These are phyloP conservation scores for Bertia moriformis DNA, from an alignment of 2,329 filamentous ascomycete species.

Conservation along the genomic window DNA sequence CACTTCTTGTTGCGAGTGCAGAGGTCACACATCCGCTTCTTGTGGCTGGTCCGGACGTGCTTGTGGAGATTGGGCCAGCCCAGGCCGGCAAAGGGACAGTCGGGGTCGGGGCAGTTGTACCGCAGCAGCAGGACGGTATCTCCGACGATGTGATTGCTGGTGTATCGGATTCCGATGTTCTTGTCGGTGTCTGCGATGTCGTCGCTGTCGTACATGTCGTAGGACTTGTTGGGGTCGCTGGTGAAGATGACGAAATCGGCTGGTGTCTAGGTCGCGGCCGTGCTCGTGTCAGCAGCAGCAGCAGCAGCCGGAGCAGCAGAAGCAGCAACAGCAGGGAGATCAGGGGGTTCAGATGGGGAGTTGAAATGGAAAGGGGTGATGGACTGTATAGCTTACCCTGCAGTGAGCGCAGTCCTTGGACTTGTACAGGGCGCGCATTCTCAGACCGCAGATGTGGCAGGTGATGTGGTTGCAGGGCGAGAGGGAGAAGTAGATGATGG, in stretches of 20 bases:
- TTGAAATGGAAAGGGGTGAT: background rate
- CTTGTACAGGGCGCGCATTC: constrained; percentile 88
- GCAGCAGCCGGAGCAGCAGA: too few relatives aligned
- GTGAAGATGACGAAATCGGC: constrained; percentile 81
- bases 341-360: background rate
- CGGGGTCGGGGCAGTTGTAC: constrained; percentile 83
- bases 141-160: constrained; percentile 75
- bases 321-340: background rate
- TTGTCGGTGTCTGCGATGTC: constrained; percentile 70
- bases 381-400: constrained; percentile 56
- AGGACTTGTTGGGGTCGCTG: constrained; percentile 67
- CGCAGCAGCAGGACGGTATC: constrained; percentile 76
- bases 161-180: constrained; percentile 82
- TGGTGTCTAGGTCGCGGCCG: constrained; percentile 33
- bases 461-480: constrained; percentile 92
- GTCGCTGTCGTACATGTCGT: constrained; percentile 60
- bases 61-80: constrained; percentile 66
- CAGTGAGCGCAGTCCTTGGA: constrained; percentile 95
- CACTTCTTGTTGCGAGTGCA: constrained; percentile 92
- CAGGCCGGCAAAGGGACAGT: constrained; percentile 64
- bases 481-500: constrained; percentile 73
- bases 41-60: constrained; percentile 69
- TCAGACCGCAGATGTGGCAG: constrained; percentile 86
- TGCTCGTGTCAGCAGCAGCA: constrained; percentile 6
- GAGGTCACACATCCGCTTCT: constrained; percentile 81